phyloP scores from a whole-genome alignment of 257 asterid genomes.

The Ligustrum vulgare region DNA sequence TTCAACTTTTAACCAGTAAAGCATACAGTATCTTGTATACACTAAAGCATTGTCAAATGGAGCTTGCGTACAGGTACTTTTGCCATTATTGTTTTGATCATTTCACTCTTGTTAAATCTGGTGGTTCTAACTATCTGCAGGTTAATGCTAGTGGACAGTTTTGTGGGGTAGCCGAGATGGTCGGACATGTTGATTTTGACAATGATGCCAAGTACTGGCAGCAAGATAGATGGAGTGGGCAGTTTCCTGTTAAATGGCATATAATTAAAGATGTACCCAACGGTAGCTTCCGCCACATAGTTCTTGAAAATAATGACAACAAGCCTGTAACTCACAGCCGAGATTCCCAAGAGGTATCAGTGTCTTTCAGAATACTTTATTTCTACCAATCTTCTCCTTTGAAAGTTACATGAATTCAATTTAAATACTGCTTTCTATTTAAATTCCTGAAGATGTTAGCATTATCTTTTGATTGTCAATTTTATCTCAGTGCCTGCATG shows the following conservation, averaged over 20 bases:
- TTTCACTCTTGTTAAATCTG: conserved; percentile 13
- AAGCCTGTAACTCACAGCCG: conserved; percentile 99
- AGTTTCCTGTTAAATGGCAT: conserved; percentile 96
- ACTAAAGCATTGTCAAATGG: conserved; percentile 8
- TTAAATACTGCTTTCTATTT: background rate
- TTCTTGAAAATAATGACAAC: conserved; percentile 92
- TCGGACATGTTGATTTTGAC: conserved; percentile 89
- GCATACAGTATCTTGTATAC: conserved; percentile 1
- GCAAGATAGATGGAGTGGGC: conserved; percentile 99
- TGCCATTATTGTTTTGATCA: conserved; percentile 15
- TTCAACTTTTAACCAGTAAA: background rate
- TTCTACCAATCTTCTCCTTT: background rate
- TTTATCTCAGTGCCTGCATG: background rate
- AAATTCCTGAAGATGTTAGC: background rate
- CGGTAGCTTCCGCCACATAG: conserved; percentile 90
- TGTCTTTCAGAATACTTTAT: conserved; percentile 16
- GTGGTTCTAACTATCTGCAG: conserved; percentile 42
- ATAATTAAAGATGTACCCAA: conserved; percentile 91
- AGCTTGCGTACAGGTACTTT: conserved; percentile 12
- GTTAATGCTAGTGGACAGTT: conserved; percentile 99
- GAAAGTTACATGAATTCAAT: background rate
- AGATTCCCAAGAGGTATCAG: conserved; percentile 95
- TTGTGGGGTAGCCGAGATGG: conserved; percentile 99
- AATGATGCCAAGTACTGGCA: conserved; percentile 98
- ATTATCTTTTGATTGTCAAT: background rate